phyloP scores from a whole-genome alignment of 345 rosid genomes.

The Nasturtium officinale region DNA sequence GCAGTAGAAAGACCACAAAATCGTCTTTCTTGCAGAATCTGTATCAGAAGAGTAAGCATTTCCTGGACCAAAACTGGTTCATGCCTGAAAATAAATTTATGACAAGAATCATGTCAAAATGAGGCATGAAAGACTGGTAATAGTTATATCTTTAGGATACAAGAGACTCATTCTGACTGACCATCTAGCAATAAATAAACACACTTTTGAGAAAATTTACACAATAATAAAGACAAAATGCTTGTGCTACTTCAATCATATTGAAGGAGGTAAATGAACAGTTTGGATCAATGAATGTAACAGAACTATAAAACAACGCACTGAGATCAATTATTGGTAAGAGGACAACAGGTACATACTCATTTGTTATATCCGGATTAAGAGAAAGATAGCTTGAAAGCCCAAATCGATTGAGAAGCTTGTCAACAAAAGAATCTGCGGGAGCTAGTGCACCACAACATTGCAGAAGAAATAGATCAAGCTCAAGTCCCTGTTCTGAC shows the following conservation, averaged over 20 bases:
- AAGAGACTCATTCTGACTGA: conserved; percentile 15
- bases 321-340: background rate
- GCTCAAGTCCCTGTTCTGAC: conserved; percentile 91
- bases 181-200: conserved; percentile 24
- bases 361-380: conserved; percentile 52
- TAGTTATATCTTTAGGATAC: conserved; percentile 12
- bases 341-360: conserved; percentile 54
- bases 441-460: conserved; percentile 98
- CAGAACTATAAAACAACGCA: conserved; percentile 22
- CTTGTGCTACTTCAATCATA: conserved; percentile 9
- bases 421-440: conserved; percentile 72
- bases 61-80: conserved; percentile 82
- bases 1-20: conserved; percentile 73
- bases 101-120: conserved; percentile 26
- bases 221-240: conserved; percentile 12
- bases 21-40: conserved; percentile 87
- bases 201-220: background rate
- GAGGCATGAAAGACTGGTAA: conserved; percentile 13
- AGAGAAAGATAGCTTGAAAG: conserved; percentile 64
- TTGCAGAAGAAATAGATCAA: conserved; percentile 93
- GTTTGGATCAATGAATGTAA: background rate
- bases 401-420: conserved; percentile 83
- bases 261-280: conserved; percentile 25
- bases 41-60: conserved; percentile 86
- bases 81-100: conserved; percentile 55